These are phyloP conservation scores for Wickerhamomyces tratensis DNA, from an alignment of 805 yeast species.

Conservation along the genomic window DNA sequence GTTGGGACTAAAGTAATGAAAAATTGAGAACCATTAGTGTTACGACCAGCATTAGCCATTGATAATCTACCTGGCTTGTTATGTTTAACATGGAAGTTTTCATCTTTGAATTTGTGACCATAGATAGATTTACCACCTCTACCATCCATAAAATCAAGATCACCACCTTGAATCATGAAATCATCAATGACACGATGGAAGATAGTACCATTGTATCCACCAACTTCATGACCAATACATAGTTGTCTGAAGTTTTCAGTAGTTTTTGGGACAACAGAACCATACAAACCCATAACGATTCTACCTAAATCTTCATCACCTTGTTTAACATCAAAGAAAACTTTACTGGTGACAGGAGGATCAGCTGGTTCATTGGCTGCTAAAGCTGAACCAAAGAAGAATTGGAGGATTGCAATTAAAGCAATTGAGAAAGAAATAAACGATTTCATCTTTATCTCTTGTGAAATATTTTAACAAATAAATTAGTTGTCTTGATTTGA, in stretches of 20 bases:
- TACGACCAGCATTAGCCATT: constrained; percentile 73
- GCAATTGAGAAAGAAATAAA: constrained; percentile 2
- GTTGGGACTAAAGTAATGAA: constrained; percentile 90
- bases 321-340: constrained; percentile 77
- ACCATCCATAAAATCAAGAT: constrained; percentile 61
- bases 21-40: constrained; percentile 90
- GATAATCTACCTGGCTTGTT: constrained; percentile 60
- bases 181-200: constrained; percentile 68
- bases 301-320: constrained; percentile 75
- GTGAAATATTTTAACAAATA: neutral
- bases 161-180: constrained; percentile 80
- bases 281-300: constrained; percentile 79
- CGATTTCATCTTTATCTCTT: neutral
- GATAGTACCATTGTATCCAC: constrained; percentile 23
- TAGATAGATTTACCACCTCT: constrained; percentile 70
- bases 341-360: constrained; percentile 56
- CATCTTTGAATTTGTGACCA: constrained; percentile 59
- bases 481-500: neutral
- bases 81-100: constrained; percentile 59
- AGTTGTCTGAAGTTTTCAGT: constrained; percentile 81
- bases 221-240: constrained; percentile 11
- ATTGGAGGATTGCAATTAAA: constrained; percentile 3
- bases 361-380: constrained; percentile 11
- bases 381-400: constrained; percentile 8
- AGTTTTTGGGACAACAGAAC: constrained; percentile 80